Percentiles rank a stretch among this genome's conserved stretches.
Conservation (phyloP, 306 rosid species). For the Mucuna pruriens region DNA sequence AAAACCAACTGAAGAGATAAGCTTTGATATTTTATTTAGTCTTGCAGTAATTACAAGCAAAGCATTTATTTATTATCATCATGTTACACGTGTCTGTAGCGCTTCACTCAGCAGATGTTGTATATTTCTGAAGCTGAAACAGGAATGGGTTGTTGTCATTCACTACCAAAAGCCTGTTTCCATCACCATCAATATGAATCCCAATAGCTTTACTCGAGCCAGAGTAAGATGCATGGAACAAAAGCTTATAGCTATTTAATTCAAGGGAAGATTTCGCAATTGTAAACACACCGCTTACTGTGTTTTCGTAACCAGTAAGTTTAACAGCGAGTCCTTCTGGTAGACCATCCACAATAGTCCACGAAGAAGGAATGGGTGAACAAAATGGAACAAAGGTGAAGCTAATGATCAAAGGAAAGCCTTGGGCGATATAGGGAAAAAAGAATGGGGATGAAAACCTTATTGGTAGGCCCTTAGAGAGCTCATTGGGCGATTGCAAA, state of each 20-base stretch:
- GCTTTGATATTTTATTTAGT: too few relatives aligned
- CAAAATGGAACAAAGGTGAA: background rate
- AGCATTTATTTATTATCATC: too few relatives aligned
- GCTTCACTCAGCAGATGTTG: too few relatives aligned
- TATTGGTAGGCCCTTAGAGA: background rate
- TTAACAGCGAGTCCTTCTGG: background rate
- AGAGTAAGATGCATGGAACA: background rate
- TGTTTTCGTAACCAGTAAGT: background rate
- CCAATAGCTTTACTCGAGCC: background rate
- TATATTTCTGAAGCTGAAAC: too few relatives aligned
- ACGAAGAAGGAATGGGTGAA: background rate
- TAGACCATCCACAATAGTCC: background rate
- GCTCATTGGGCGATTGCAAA: background rate
- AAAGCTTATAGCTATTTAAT: background rate
- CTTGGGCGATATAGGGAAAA: rapidly evolving
- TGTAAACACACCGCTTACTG: rapidly evolving
- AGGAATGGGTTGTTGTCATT: too few relatives aligned
- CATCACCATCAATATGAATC: too few relatives aligned
- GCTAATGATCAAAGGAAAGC: background rate
- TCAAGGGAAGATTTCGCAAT: background rate
- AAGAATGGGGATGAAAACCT: background rate
- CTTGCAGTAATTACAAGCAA: too few relatives aligned
- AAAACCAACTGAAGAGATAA: too few relatives aligned
- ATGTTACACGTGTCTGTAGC: too few relatives aligned
- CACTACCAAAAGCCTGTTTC: too few relatives aligned